Evolutionary conservation across 805 yeast species (phyloP), one percentile per base, ranked within the genome.

Genomic region (Candida andamanensis): DNA sequence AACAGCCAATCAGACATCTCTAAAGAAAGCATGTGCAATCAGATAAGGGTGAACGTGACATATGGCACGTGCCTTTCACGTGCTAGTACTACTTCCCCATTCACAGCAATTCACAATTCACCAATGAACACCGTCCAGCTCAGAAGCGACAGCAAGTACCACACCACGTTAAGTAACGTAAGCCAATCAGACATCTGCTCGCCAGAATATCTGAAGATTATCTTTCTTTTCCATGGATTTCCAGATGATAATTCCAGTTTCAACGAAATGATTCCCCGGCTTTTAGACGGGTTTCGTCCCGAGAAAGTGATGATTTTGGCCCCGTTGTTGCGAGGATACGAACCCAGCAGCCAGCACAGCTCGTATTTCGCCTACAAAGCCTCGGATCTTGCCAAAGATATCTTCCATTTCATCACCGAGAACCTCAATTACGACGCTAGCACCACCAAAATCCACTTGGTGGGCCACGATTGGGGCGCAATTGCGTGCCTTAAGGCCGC

Each of bases 401-500:
- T 63, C 16, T 31, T 36, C 28, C 49, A 52, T 22, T 64, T 67
- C 60, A 58, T 61, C 23, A 15, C 20, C 12, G 27, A 34, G 9
- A 18, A 30, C n/a, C 27, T 37, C 7, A 23, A 34, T 10, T 12
- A 8, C 14, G 42, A 36, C 13, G 18, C 28, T 9, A 15, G 16
- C 8, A 18, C 7, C 10, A 37, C 46, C 12, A 60, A 63, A 3
- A 58, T 63, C 8, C 67, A 63, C 39, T 35, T 64, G 22, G 52
- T 64, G 11, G 69, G 69, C 15, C 70, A 64, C 41, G 70, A 64
- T 42, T 64, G 70, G 70, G 70, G 70, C 14, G 68, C 70, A 7
- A 42, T 60, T 13, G 52, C 55, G 17, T 41, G 62, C 5, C 61
- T 50, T 43, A 59, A 59, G 36, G 45, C 63, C 3, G 60, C 67